Conservation (phyloP, 2,329 filamentous ascomycete genomes). For the Periconia sp. region DNA sequence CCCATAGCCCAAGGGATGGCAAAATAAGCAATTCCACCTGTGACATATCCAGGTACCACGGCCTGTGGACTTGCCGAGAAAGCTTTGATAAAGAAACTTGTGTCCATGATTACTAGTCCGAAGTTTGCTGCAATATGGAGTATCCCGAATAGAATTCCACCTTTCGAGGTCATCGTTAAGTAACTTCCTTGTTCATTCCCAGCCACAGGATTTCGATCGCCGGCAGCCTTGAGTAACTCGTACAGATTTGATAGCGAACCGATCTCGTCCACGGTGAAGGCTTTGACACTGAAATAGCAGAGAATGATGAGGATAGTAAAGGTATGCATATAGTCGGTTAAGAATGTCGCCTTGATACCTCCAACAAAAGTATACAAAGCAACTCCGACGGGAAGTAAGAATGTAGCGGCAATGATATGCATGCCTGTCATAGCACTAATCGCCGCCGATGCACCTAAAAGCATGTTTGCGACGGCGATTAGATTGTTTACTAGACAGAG, state of each 20-base stretch:
- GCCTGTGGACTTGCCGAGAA: slow-evolving; percentile 55
- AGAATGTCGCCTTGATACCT: slow-evolving; percentile 32
- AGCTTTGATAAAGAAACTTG: slow-evolving; percentile 61
- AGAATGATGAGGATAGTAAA: slow-evolving; percentile 61
- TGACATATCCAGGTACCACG: slow-evolving; percentile 58
- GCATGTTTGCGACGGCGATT: slow-evolving; percentile 61
- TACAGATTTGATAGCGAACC: slow-evolving; percentile 57
- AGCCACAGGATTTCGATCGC: slow-evolving; percentile 52
- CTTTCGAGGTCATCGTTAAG: slow-evolving; percentile 62
- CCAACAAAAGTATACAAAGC: slow-evolving; percentile 31
- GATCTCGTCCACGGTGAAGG: slow-evolving; percentile 55
- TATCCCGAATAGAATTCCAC: slow-evolving; percentile 59
- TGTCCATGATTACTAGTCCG: slow-evolving; percentile 62
- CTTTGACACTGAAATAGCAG: slow-evolving; percentile 56
- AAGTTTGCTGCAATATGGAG: slow-evolving; percentile 58
- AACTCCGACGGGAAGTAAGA: slow-evolving; percentile 46
- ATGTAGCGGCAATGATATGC: slow-evolving; percentile 58
- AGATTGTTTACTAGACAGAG: slow-evolving; percentile 62
- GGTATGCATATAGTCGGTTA: slow-evolving; percentile 63
- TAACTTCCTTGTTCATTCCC: slow-evolving; percentile 63
- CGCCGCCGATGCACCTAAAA: slow-evolving; percentile 54
- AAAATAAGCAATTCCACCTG: slow-evolving; percentile 62
- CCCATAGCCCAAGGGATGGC: slow-evolving; percentile 61
- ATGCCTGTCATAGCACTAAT: slow-evolving; percentile 55
- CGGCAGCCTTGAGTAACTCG: slow-evolving; percentile 56